phyloP scores from a whole-genome alignment of 768 basidiomycete genomes.

The Leccinum fibrillosum region DNA sequence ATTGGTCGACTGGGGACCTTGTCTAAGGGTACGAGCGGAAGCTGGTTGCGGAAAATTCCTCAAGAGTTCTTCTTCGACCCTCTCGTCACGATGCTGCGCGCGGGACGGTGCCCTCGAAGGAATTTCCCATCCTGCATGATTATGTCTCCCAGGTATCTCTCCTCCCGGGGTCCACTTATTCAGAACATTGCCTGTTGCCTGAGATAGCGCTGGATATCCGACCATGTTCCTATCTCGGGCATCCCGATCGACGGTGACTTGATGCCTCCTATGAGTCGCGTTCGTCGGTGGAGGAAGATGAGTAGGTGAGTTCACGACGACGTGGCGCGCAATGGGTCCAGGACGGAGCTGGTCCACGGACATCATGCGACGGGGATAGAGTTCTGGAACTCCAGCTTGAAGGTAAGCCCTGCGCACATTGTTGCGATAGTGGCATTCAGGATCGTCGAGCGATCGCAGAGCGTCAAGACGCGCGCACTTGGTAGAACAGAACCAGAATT shows the following conservation, averaged over 20 bases:
- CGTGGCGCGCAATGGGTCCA: background rate
- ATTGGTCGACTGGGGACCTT: conserved; percentile 1
- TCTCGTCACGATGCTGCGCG: background rate
- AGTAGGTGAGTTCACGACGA: background rate
- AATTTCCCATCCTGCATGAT: conserved; percentile 3
- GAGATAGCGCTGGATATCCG: conserved; percentile 17
- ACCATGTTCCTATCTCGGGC: background rate
- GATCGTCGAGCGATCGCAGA: conserved; percentile 22
- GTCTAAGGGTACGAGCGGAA: conserved; percentile 8
- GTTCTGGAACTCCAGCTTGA: conserved; percentile 1
- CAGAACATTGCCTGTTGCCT: conserved; percentile 13
- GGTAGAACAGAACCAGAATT: conserved; percentile 29
- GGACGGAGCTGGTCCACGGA: conserved; percentile 7
- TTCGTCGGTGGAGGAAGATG: background rate
- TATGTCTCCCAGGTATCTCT: background rate
- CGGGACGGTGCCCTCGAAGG: background rate
- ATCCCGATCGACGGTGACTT: background rate
- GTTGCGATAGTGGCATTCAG: conserved; percentile 26
- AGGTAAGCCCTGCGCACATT: conserved; percentile 14
- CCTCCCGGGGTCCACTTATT: conserved; percentile 3
- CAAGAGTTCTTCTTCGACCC: conserved; percentile 1
- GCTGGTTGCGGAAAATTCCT: too few species aligned
- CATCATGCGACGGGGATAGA: conserved; percentile 8
- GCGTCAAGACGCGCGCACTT: conserved; percentile 27
- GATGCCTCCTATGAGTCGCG: background rate